These are phyloP conservation scores for Wickerhamiella galacta DNA, from an alignment of 805 yeast genomes.

Conservation along the genomic window DNA sequence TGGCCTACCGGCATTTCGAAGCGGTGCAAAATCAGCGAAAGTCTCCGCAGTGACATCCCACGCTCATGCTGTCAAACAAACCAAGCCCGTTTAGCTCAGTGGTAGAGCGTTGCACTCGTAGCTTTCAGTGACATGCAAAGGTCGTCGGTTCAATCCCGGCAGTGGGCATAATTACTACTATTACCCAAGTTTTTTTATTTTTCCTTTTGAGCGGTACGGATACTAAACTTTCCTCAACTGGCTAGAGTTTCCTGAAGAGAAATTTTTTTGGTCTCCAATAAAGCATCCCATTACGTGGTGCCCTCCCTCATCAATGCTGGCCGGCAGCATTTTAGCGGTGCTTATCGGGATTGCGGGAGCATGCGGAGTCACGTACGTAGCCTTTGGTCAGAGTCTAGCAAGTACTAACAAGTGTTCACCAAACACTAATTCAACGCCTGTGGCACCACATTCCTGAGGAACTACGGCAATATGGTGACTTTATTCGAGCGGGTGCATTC, in stretches of 20 bases:
- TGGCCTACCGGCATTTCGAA: no score
- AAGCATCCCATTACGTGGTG: neutral
- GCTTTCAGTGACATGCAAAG: slow-evolving; percentile 20
- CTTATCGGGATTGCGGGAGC: neutral
- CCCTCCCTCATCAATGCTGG: neutral
- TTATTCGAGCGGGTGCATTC: slow-evolving; percentile 43
- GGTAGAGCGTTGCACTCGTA: slow-evolving; percentile 99
- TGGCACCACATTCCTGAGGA: slow-evolving; percentile 21
- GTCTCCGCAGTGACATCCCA: no score
- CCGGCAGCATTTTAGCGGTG: neutral
- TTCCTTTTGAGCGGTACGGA: neutral
- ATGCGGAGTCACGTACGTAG: neutral
- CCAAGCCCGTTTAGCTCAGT: slow-evolving; percentile 67
- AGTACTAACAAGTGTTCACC: slow-evolving; percentile 9
- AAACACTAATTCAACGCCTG: slow-evolving; percentile 13
- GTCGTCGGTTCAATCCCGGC: slow-evolving; percentile 29
- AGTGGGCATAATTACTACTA: slow-evolving; percentile 18
- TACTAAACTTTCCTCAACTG: neutral
- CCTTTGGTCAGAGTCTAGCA: neutral
- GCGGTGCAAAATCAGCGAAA: no score
- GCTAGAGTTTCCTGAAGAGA: no score
- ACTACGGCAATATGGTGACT: slow-evolving; percentile 19
- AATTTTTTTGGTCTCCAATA: neutral
- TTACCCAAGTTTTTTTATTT: neutral
- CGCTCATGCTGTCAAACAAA: no score